Base-by-base conservation (phyloP, 306 rosid genomes). In the Mucuna pruriens region DNA sequence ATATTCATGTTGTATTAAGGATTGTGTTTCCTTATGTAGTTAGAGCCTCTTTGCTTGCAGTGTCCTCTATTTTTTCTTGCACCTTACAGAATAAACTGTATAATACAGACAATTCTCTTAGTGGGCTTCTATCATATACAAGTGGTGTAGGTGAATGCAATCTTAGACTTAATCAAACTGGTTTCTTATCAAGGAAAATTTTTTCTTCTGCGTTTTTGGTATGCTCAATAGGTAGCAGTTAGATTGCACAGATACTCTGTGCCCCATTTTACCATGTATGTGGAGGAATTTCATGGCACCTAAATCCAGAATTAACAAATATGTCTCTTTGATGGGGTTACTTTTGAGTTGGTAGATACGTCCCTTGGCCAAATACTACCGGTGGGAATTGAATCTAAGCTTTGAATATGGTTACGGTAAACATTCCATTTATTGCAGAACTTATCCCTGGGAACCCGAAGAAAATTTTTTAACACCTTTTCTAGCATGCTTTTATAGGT, bases 21-120 rank as follows among this genome's bases (percentile, higher is more conserved):
- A 44, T 62, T 52, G 16, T 52, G 31, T 60, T 62, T 71, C 55
- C 75, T 45, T n/a, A n/a, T n/a, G n/a, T n/a, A n/a, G n/a, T n/a
- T n/a, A 7, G 42, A 58, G 64, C 20, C 69, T 75, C 49, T 65
- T n/a, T 60, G 26, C 13, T 39, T 75, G 25, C 38, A 8, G 19
- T 16, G 42, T 29, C 31, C 31, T 6, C 76, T 25, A 46, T 9
- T 72, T 19, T 42, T 13, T 13, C 51, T 25, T 46, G 38, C 13
- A 11, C 19, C 17, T 12, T 12, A 25, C 11, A 23, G 40, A 71
- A 40, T 7, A 36, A 29, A 42, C 22, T 74, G 22, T 20, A 31
- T 48, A 17, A 9, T 4, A 63, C 5, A 9, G n/a, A 65, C 16
- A 42, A 13, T 71, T 46, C 25, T 71, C 61, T 9, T 31, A 3